Evolutionary conservation across 2,329 filamentous ascomycete species (phyloP).

Genomic region (Stagonosporopsis cucurbitacearum): DNA sequence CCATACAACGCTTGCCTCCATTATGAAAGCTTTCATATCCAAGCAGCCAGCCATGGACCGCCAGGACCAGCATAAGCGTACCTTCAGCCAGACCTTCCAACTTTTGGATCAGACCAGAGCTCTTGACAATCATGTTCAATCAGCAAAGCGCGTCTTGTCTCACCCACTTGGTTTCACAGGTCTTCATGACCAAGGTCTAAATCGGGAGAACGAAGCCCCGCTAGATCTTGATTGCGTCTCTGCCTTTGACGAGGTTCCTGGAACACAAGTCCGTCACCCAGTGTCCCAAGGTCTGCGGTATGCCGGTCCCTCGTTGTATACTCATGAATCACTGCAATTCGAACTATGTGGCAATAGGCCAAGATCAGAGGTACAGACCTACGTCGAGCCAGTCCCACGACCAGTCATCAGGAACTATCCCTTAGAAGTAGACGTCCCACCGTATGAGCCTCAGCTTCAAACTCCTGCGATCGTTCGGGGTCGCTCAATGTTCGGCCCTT

Average conservation of each 20-base stretch:
- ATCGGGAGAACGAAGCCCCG: conserved; percentile 15
- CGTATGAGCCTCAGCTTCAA: not conserved
- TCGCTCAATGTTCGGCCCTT: conserved; percentile 4
- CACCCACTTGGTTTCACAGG: not conserved
- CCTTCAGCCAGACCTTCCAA: conserved; percentile 27
- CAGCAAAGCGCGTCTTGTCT: conserved; percentile 5
- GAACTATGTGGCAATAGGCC: not conserved
- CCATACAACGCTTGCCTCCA: not conserved
- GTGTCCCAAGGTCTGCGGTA: not conserved
- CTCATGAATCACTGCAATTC: not conserved
- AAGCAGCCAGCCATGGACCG: conserved; percentile 4
- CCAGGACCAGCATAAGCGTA: conserved; percentile 23
- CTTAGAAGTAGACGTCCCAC: not conserved
- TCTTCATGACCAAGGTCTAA: not conserved
- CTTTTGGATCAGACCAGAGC: not conserved
- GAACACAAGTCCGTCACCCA: conserved; percentile 5
- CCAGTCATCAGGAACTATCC: not conserved
- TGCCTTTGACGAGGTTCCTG: not conserved
- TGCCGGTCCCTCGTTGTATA: not conserved
- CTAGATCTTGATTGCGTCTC: not conserved
- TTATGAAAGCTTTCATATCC: not conserved
- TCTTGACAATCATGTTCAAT: not conserved
- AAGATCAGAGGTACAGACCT: not conserved
- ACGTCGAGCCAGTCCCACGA: not conserved
- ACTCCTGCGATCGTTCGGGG: conserved; percentile 8